Evolutionary conservation across 1,139 yeast species (phyloP).

Genomic region (Geotrichum europaeum): DNA sequence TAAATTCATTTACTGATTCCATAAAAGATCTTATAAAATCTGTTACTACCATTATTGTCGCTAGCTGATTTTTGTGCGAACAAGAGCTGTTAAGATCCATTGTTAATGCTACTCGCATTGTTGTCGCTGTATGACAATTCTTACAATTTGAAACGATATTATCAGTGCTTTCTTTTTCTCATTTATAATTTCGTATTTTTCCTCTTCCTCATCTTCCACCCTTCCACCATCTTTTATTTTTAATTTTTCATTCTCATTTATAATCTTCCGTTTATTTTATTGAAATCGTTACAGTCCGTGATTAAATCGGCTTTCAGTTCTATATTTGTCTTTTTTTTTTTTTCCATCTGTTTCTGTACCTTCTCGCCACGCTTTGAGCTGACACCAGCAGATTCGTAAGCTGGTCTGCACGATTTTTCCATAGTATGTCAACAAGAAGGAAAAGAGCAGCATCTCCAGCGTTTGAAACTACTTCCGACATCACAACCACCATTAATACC

Average conservation of each 20-base stretch:
- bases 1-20: neutral
- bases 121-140: neutral
- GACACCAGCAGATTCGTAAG: neutral
- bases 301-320: neutral
- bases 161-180: neutral
- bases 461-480: neutral
- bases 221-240: neutral
- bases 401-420: slow-evolving; percentile 1
- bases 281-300: neutral
- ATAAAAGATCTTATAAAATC: no score
- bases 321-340: neutral
- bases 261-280: neutral
- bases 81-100: no score
- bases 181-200: neutral
- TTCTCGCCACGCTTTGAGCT: neutral
- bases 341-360: neutral
- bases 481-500: neutral
- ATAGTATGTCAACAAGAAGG: slow-evolving; percentile 1
- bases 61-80: no score
- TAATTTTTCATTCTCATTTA: neutral
- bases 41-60: no score
- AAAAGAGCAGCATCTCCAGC: neutral
- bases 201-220: neutral
- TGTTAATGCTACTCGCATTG: neutral
- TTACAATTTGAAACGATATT: neutral